Conservation (phyloP, 495 filamentous ascomycete species). For the Penicillium desertorum region DNA sequence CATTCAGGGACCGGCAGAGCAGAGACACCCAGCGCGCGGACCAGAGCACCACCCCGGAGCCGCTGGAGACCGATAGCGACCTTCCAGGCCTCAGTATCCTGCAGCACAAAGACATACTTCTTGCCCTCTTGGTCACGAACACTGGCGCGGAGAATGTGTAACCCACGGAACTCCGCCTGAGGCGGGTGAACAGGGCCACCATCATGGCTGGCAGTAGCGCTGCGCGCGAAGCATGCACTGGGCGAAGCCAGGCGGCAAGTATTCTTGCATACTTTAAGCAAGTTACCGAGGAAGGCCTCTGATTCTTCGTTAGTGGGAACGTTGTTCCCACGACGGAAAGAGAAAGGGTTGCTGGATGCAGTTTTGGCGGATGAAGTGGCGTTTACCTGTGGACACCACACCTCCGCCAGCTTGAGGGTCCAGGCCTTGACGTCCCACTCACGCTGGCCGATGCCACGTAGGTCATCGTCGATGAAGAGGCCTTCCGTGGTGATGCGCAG, state of each 20-base stretch:
- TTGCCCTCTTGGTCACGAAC: slow-evolving; percentile 82
- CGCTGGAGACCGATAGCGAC: slow-evolving; percentile 76
- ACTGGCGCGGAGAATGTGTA: slow-evolving; percentile 80
- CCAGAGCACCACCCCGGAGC: slow-evolving; percentile 68
- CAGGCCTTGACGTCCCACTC: slow-evolving; percentile 99
- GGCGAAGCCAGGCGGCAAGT: slow-evolving; percentile 53
- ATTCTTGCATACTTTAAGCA: slow-evolving; percentile 62
- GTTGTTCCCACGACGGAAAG: slow-evolving; percentile 41
- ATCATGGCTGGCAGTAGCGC: slow-evolving; percentile 17
- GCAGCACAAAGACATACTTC: slow-evolving; percentile 77
- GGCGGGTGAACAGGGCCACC: slow-evolving; percentile 20
- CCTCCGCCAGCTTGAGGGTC: slow-evolving; percentile 89
- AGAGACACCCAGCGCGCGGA: slow-evolving; percentile 63
- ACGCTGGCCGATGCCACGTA: slow-evolving; percentile 79
- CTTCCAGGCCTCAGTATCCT: slow-evolving; percentile 90
- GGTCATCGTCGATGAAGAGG: slow-evolving; percentile 93
- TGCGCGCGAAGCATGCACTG: slow-evolving; percentile 31
- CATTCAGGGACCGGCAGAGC: slow-evolving; percentile 61
- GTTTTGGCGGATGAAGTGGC: slow-evolving; percentile 23
- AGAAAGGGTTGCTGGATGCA: slow-evolving; percentile 34
- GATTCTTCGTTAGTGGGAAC: slow-evolving; percentile 62
- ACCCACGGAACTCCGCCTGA: slow-evolving; percentile 52
- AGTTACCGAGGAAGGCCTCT: slow-evolving; percentile 55
- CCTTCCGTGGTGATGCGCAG: slow-evolving; percentile 85
- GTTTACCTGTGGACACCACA: slow-evolving; percentile 68